A percentile compares a stretch with the other conserved stretches of the same genome.
phyloP scores from a whole-genome alignment of 192 early-diverging fungal species.

The Pecoramyces ruminantium region DNA sequence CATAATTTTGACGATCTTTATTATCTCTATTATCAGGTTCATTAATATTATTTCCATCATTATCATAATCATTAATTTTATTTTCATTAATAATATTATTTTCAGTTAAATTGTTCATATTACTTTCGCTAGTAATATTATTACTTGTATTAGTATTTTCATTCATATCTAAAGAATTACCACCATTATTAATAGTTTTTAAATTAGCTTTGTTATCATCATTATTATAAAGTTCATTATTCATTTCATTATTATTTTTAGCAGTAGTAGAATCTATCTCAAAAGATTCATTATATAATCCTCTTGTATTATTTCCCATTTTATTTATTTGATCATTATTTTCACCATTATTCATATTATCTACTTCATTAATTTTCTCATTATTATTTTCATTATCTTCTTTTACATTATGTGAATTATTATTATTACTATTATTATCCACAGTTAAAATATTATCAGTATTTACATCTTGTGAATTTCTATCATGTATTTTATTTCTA shows the following conservation, averaged over 20 bases:
- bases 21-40: not conserved
- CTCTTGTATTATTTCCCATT: no score
- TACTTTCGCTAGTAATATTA: not conserved
- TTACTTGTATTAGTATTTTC: not conserved
- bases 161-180: not conserved
- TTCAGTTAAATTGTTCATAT: not conserved
- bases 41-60: not conserved
- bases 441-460: not conserved
- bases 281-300: no score
- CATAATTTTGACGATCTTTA: no score
- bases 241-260: not conserved
- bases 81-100: not conserved
- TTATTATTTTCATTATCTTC: no score
- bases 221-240: not conserved
- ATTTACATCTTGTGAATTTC: not conserved
- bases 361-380: no score
- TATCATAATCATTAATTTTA: not conserved
- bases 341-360: no score
- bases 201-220: not conserved
- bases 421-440: no score
- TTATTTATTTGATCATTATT: no score
- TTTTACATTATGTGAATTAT: no score
- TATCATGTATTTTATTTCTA: not conserved
- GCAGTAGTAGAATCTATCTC: not conserved
- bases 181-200: not conserved